Conservation (phyloP, 2,329 filamentous ascomycete genomes). For the Aspergillus melleus region DNA sequence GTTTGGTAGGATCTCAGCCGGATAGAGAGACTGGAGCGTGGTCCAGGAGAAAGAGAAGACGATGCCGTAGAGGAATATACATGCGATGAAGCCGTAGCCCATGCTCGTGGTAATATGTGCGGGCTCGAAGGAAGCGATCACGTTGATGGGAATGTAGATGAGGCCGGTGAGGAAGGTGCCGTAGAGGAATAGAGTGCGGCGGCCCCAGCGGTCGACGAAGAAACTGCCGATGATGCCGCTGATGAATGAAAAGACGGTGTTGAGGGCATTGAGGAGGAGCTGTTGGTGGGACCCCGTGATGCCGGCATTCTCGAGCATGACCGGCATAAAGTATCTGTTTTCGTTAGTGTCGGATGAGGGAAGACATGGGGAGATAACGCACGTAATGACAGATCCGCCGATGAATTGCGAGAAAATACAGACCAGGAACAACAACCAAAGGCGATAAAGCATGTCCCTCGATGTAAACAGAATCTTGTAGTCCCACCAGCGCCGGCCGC, state of each 20-base stretch:
- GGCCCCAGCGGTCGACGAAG: conserved; percentile 9
- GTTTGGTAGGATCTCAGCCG: conserved; percentile 8
- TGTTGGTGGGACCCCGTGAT: conserved; percentile 6
- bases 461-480: conserved; percentile 5
- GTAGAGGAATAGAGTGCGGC: conserved; percentile 10
- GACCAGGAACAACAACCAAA: conserved; percentile 9
- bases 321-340: conserved; percentile 9
- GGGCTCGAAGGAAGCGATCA: conserved; percentile 2
- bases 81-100: conserved; percentile 12
- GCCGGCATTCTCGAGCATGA: conserved; percentile 9
- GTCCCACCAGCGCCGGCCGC: conserved; percentile 11
- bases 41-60: conserved; percentile 11
- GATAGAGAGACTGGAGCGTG: conserved; percentile 8
- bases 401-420: conserved; percentile 12
- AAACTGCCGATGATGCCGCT: conserved; percentile 8
- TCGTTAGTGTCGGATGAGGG: neutral
- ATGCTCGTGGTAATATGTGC: conserved; percentile 2
- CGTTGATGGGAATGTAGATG: conserved; percentile 12
- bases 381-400: conserved; percentile 10
- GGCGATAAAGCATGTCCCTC: conserved; percentile 8
- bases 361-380: neutral
- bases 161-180: conserved; percentile 10
- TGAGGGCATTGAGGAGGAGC: conserved; percentile 9
- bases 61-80: conserved; percentile 8
- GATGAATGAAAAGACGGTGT: conserved; percentile 9